These are phyloP conservation scores for Orbilia oligospora DNA, from an alignment of 2,329 filamentous ascomycete genomes.

Conservation along the genomic window DNA sequence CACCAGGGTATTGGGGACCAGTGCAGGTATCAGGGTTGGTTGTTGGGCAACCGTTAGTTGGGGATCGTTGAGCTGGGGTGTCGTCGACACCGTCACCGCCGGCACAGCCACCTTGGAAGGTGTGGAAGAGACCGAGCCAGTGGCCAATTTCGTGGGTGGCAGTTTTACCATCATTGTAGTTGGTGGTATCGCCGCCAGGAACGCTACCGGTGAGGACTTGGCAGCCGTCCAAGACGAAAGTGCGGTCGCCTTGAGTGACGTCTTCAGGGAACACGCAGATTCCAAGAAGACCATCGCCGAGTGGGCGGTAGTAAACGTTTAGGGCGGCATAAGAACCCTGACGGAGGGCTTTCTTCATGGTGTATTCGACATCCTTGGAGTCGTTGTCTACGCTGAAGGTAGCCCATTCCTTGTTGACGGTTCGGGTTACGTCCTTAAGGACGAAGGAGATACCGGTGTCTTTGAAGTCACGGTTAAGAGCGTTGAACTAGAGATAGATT, in stretches of 20 bases:
- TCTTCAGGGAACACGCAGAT: constrained; percentile 60
- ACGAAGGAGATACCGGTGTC: constrained; percentile 69
- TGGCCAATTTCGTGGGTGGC: constrained; percentile 68
- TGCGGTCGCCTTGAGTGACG: constrained; percentile 65
- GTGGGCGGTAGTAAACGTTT: constrained; percentile 65
- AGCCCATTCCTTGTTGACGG: constrained; percentile 70
- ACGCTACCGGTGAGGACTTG: constrained; percentile 66
- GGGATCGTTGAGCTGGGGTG: constrained; percentile 67
- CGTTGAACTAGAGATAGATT: constrained; percentile 67
- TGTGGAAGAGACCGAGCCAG: constrained; percentile 71
- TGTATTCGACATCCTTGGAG: constrained; percentile 65
- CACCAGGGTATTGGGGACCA: constrained; percentile 60
- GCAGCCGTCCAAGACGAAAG: constrained; percentile 67
- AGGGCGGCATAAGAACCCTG: constrained; percentile 68
- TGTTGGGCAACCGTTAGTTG: constrained; percentile 66
- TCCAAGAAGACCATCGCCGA: constrained; percentile 56
- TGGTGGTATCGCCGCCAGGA: constrained; percentile 66
- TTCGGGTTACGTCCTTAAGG: constrained; percentile 68
- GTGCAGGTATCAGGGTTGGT: constrained; percentile 66
- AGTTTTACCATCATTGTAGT: constrained; percentile 66
- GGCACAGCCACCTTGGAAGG: constrained; percentile 69
- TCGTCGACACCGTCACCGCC: constrained; percentile 68
- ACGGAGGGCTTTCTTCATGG: constrained; percentile 70
- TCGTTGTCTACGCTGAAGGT: constrained; percentile 64
- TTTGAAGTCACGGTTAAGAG: constrained; percentile 70